These are phyloP conservation scores for Nelumbo lutea DNA, from an alignment of 164 flowering plant species.

Conservation along the genomic window DNA sequence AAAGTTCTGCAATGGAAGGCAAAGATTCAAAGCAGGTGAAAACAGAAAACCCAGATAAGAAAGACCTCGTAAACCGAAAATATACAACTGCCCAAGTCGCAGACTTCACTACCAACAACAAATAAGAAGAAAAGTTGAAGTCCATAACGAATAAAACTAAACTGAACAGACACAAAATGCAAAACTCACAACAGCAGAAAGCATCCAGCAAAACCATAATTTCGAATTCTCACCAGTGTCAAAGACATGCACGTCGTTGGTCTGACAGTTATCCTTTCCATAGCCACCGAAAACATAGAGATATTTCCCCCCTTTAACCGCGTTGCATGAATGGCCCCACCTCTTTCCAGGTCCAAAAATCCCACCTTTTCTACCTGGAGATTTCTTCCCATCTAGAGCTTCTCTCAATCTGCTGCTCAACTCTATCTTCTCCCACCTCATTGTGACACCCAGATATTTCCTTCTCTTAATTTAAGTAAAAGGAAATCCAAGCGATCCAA, in stretches of 20 bases:
- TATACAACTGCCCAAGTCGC: too few relatives aligned
- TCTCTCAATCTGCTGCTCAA: conserved; percentile 17
- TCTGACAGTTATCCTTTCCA: conserved; percentile 75
- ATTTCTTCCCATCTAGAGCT: conserved; percentile 24
- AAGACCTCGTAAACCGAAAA: too few relatives aligned
- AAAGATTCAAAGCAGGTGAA: too few relatives aligned
- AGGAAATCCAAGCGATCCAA: too few relatives aligned
- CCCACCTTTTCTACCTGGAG: conserved; percentile 23
- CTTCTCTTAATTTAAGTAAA: too few relatives aligned
- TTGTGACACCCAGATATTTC: not conserved
- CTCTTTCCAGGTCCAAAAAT: conserved; percentile 72
- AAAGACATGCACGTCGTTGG: conserved; percentile 87
- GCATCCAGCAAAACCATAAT: not conserved
- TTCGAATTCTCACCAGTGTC: conserved; percentile 51
- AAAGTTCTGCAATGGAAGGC: too few relatives aligned
- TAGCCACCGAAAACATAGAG: conserved; percentile 93
- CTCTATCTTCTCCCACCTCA: conserved; percentile 38
- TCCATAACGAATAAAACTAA: too few relatives aligned
- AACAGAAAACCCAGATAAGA: too few relatives aligned
- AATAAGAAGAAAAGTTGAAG: too few relatives aligned
- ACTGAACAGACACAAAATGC: too few relatives aligned
- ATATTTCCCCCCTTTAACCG: conserved; percentile 71
- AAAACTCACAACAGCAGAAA: too few relatives aligned
- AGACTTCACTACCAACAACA: too few relatives aligned
- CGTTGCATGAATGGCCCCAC: conserved; percentile 98